Conservation (phyloP, 2,329 filamentous ascomycete species). For the Colletotrichum paranaense region DNA sequence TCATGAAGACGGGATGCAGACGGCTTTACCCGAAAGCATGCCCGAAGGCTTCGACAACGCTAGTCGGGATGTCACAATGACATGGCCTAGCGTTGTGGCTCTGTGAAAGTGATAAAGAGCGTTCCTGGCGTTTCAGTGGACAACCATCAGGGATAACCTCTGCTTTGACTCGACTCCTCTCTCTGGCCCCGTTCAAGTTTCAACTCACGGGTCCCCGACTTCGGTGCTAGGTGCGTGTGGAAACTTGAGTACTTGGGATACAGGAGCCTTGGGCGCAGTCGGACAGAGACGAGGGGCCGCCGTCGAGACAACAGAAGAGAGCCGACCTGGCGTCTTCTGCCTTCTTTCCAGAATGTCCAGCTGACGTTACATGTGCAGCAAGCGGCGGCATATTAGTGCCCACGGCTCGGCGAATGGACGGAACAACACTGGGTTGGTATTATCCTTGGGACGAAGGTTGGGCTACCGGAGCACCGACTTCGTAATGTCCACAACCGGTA, state of each 20-base stretch:
- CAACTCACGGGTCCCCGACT: background rate
- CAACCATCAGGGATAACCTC: background rate
- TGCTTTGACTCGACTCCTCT: background rate
- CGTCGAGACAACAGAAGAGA: background rate
- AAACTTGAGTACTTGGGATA: background rate
- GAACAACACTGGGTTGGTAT: background rate
- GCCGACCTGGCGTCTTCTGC: slow-evolving; percentile 1
- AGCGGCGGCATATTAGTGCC: background rate
- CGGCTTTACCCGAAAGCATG: slow-evolving; percentile 12
- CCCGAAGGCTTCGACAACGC: slow-evolving; percentile 3
- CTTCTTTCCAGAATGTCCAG: slow-evolving; percentile 4
- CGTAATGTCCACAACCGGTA: background rate
- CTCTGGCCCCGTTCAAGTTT: background rate
- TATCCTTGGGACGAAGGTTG: slow-evolving; percentile 4
- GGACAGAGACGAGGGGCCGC: slow-evolving; percentile 4
- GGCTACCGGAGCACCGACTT: background rate
- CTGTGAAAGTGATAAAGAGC: background rate
- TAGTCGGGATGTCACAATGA: slow-evolving; percentile 2
- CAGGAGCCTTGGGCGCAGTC: background rate
- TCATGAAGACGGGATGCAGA: background rate
- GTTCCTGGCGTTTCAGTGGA: background rate
- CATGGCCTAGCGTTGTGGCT: background rate
- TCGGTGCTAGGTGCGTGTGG: background rate
- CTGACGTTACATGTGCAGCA: background rate
- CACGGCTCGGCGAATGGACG: background rate